Evolutionary conservation across 441 rosid species (phyloP).

Genomic region (Erodium moschatum): DNA sequence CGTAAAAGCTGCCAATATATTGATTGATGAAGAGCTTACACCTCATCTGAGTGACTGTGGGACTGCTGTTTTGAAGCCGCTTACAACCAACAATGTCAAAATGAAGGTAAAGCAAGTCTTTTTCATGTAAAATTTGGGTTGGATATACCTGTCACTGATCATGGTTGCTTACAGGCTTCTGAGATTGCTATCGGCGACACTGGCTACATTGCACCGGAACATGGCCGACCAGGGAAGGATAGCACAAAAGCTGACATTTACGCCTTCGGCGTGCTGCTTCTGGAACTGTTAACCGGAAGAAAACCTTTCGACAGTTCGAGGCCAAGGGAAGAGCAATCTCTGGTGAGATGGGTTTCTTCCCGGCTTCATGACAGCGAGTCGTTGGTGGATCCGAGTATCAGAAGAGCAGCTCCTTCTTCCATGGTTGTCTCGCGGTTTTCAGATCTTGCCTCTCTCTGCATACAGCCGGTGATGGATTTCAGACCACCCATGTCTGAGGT

Average conservation of each 20-base stretch:
- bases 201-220: constrained; percentile 83
- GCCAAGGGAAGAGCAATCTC: constrained; percentile 49
- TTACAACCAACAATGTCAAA: constrained; percentile 66
- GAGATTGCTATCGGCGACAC: constrained; percentile 59
- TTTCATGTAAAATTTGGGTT: too few species aligned
- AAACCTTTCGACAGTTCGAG: constrained; percentile 68
- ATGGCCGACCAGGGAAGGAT: constrained; percentile 57
- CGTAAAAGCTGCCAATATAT: constrained; percentile 68
- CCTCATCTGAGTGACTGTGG: constrained; percentile 77
- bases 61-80: constrained; percentile 61
- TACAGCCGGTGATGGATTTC: constrained; percentile 71
- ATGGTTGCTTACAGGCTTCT: constrained; percentile 49
- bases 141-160: neutral
- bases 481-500: constrained; percentile 67
- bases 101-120: constrained; percentile 40
- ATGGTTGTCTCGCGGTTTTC: constrained; percentile 62
- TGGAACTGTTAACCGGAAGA: constrained; percentile 85
- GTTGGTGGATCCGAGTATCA: constrained; percentile 62
- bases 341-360: constrained; percentile 75
- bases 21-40: constrained; percentile 71
- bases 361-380: constrained; percentile 61
- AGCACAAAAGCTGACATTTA: constrained; percentile 61
- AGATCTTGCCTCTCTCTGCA: constrained; percentile 65
- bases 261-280: constrained; percentile 81
- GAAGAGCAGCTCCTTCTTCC: constrained; percentile 37